phyloP scores from a whole-genome alignment of 2,329 filamentous ascomycete species.

The Xylariaceae sp. region DNA sequence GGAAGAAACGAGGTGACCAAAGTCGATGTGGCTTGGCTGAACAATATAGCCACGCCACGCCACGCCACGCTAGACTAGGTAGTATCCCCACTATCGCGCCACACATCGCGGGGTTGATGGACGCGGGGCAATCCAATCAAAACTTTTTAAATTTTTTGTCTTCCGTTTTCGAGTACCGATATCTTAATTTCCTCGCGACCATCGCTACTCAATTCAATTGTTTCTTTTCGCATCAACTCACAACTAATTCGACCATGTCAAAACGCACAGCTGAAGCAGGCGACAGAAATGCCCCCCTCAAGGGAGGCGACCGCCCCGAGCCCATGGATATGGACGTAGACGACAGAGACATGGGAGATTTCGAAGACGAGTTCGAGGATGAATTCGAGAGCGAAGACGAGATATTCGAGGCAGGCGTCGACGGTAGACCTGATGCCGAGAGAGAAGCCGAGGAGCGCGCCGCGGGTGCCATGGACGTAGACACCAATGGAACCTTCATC shows the following conservation, averaged over 20 bases:
- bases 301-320: slow-evolving; percentile 56
- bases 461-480: slow-evolving; percentile 79
- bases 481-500: slow-evolving; percentile 81
- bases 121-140: slow-evolving; percentile 25
- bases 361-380: slow-evolving; percentile 92
- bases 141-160: slow-evolving; percentile 17
- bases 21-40: background rate
- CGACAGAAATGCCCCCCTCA: slow-evolving; percentile 46
- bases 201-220: background rate
- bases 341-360: slow-evolving; percentile 65
- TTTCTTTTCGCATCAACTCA: background rate
- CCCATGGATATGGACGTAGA: slow-evolving; percentile 65
- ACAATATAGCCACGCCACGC: slow-evolving; percentile 6
- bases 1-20: background rate
- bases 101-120: slow-evolving; percentile 24
- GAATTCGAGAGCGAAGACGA: slow-evolving; percentile 87
- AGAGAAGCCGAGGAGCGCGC: slow-evolving; percentile 80
- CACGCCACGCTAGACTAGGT: background rate
- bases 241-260: slow-evolving; percentile 41
- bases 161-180: background rate
- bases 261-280: slow-evolving; percentile 53
- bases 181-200: background rate
- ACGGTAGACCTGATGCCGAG: slow-evolving; percentile 87
- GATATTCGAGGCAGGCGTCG: slow-evolving; percentile 88
- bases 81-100: slow-evolving; percentile 4